phyloP scores from a whole-genome alignment of 164 flowering plant species.

The Paratinospora sagittata region DNA sequence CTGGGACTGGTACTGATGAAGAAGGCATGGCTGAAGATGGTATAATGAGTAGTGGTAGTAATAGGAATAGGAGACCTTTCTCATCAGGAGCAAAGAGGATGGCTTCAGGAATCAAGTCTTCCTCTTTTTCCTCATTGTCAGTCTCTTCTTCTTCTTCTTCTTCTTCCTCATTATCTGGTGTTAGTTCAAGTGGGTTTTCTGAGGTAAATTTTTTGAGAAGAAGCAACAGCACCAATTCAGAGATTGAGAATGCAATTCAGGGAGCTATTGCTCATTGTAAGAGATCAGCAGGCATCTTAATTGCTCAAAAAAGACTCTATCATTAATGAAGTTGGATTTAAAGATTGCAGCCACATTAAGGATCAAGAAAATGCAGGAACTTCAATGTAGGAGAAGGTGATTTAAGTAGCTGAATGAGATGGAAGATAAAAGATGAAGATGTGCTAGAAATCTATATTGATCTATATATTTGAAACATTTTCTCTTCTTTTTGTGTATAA shows the following conservation, averaged over 20 bases:
- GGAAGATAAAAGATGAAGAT: too few relatives aligned
- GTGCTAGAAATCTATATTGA: too few relatives aligned
- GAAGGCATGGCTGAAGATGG: conserved; percentile 28
- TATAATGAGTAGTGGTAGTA: not conserved
- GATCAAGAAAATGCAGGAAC: conserved; percentile 39
- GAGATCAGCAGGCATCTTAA: conserved; percentile 37
- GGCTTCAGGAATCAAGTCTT: conserved; percentile 31
- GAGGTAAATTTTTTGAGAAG: conserved; percentile 43
- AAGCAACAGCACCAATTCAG: conserved; percentile 44
- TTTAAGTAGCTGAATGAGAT: too few relatives aligned
- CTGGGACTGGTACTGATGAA: conserved; percentile 20
- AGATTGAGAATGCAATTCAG: conserved; percentile 31
- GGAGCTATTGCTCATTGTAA: conserved; percentile 41
- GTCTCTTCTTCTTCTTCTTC: conserved; percentile 30
- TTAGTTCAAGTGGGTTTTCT: conserved; percentile 28
- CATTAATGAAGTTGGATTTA: conserved; percentile 40
- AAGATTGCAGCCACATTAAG: conserved; percentile 29
- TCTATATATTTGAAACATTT: too few relatives aligned
- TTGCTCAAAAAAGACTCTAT: conserved; percentile 31
- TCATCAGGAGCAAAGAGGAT: conserved; percentile 45
- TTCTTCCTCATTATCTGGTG: conserved; percentile 26
- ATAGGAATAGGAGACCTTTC: conserved; percentile 49
- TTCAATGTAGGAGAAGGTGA: conserved; percentile 36
- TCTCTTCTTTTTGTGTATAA: too few relatives aligned
- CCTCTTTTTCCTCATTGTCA: conserved; percentile 40